Evolutionary conservation across 805 yeast genomes (phyloP), one percentile per base, ranked within the genome.

Genomic region (Nakazawaea wyomingensis): DNA sequence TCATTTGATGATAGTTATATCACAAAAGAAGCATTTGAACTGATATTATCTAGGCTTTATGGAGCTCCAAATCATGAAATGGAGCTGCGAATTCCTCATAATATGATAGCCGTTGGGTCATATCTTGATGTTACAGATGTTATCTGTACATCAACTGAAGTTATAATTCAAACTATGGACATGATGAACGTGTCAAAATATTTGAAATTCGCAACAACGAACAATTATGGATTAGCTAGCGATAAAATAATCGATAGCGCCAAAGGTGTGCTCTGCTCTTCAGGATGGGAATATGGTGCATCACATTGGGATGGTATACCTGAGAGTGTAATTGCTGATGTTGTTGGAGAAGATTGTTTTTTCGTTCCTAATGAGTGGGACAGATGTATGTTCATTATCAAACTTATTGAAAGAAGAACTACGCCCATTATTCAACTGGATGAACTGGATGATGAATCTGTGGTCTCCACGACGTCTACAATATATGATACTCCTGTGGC

Each of bases 311-410:
- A 66, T 45, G 68, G 62, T 0, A 61, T 76, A 9, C 78, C 80
- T 0, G 55, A 54, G 0, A 49, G 59, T 1, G 57, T 74, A 5
- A 64, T 73, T 13, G 62, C 69, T 0, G 69, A 66, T 21, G 72
- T 73, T 5, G 64, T 76, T 11, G 68, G 73, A 0, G 61, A 68
- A 14, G 78, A 77, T 49, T 71, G 69, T 17, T 76, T 76, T 48
- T 76, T 71, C 53, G 74, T 74, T 4, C 75, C 76, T 2, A 65
- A 67, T 2, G 82, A 76, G 52, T 74, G 78, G 78, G 79, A 74
- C 34, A 60, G 82, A 41, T 72, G 76, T 34, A 47, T 70, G 22
- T 75, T 76, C 47, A 60, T 70, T 3, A 66, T 72, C 29, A 64
- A 59, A 34, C 50, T 73, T 36, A 60, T 71, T 32, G 71, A 68